Percentiles rank a stretch among this genome's conserved stretches.
Evolutionary conservation across 2,329 filamentous ascomycete genomes (phyloP).

Genomic region (Didymella segeticola): DNA sequence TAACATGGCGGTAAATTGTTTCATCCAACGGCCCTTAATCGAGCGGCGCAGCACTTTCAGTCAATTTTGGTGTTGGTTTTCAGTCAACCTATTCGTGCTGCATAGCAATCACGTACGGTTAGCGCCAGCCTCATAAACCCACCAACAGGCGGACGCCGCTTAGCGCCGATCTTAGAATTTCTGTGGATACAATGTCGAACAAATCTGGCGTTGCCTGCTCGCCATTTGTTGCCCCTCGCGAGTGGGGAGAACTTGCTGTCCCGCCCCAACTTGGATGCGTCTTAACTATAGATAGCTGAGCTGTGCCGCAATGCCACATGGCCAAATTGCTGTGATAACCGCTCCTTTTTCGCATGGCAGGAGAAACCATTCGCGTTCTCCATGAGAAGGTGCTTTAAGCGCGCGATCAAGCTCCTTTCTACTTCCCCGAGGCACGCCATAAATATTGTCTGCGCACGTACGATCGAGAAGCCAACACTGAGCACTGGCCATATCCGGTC

Average conservation of each 20-base stretch:
- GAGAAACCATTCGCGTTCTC: slow-evolving; percentile 1
- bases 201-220: background rate
- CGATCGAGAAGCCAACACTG: slow-evolving; percentile 2
- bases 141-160: slow-evolving; percentile 15
- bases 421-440: slow-evolving; percentile 1
- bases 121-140: background rate
- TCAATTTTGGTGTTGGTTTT: background rate
- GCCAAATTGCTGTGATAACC: background rate
- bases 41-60: background rate
- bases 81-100: background rate
- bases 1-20: background rate
- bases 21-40: background rate
- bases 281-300: slow-evolving; percentile 4
- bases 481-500: slow-evolving; percentile 7
- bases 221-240: background rate
- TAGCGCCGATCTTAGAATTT: slow-evolving; percentile 6
- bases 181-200: background rate
- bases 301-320: slow-evolving; percentile 21
- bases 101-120: background rate
- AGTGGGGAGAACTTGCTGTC: background rate
- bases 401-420: slow-evolving; percentile 1
- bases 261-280: background rate
- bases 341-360: background rate
- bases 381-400: slow-evolving; percentile 6
- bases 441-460: slow-evolving; percentile 10